Conservation (phyloP, 2,329 filamentous ascomycete genomes). For the Botrytis galanthina region DNA sequence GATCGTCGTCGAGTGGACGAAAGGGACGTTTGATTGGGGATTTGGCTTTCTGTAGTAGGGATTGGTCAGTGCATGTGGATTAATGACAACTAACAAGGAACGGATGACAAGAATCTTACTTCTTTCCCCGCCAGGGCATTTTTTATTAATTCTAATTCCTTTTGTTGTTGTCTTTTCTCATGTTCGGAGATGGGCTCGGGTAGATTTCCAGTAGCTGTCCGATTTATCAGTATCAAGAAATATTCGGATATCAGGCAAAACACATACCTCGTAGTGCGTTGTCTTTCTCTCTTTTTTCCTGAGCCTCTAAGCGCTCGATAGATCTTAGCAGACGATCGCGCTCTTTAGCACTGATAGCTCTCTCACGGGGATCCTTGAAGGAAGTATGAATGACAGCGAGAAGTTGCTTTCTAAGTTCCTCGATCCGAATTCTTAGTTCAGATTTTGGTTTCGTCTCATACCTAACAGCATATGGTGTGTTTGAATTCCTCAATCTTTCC, state of each 20-base stretch:
- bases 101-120: neutral
- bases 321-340: conserved; percentile 6
- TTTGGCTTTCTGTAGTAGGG: neutral
- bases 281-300: conserved; percentile 12
- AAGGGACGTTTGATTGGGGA: neutral
- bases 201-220: conserved; percentile 9
- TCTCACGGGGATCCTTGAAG: neutral
- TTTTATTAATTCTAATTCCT: conserved; percentile 2
- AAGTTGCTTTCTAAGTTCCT: conserved; percentile 12
- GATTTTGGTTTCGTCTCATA: neutral
- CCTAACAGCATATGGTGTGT: neutral
- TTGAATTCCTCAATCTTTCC: neutral
- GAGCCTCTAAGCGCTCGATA: conserved; percentile 21
- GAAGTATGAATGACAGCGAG: conserved; percentile 5
- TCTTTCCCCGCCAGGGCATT: conserved; percentile 20
- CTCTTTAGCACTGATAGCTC: neutral
- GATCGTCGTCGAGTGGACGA: neutral
- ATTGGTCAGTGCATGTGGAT: neutral
- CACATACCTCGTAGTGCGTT: conserved; percentile 19
- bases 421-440: neutral
- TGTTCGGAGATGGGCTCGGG: conserved; percentile 22
- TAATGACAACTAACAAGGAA: neutral
- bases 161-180: conserved; percentile 23
- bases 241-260: neutral
- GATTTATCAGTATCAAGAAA: neutral